These are phyloP conservation scores for Pittosporum tobira DNA, from an alignment of 129 eudicot species.

Conservation along the genomic window DNA sequence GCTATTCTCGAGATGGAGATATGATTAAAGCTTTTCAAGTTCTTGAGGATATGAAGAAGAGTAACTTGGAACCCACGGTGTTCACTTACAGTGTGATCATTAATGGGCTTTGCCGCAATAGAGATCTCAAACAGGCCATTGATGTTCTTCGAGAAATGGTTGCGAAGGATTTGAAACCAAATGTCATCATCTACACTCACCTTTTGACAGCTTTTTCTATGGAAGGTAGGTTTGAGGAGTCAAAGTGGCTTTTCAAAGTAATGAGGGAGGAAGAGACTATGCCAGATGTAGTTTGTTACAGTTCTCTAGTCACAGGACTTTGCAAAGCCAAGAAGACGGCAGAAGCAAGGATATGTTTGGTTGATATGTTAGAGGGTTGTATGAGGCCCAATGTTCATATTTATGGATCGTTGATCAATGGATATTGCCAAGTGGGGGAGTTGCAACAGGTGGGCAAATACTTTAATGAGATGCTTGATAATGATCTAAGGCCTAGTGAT, in stretches of 20 bases:
- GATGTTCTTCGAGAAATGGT: constrained; percentile 16
- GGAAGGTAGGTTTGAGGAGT: constrained; percentile 12
- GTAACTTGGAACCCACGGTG: neutral
- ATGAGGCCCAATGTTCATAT: constrained; percentile 24
- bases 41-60: constrained; percentile 3
- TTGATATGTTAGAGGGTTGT: constrained; percentile 30
- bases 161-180: constrained; percentile 13
- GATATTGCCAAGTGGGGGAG: constrained; percentile 27
- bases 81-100: neutral
- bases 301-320: constrained; percentile 15
- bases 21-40: neutral
- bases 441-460: constrained; percentile 24
- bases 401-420: constrained; percentile 21
- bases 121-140: neutral
- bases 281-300: constrained; percentile 22
- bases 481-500: constrained; percentile 15
- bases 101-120: neutral
- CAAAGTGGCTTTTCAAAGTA: constrained; percentile 15
- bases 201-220: constrained; percentile 19
- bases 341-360: constrained; percentile 30
- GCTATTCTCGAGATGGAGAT: constrained; percentile 5
- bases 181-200: constrained; percentile 16
- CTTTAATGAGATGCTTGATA: constrained; percentile 23
- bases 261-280: constrained; percentile 21
- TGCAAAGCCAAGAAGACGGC: constrained; percentile 21